phyloP scores from a whole-genome alignment of 768 basidiomycete species.

The Lactarius quietus region DNA sequence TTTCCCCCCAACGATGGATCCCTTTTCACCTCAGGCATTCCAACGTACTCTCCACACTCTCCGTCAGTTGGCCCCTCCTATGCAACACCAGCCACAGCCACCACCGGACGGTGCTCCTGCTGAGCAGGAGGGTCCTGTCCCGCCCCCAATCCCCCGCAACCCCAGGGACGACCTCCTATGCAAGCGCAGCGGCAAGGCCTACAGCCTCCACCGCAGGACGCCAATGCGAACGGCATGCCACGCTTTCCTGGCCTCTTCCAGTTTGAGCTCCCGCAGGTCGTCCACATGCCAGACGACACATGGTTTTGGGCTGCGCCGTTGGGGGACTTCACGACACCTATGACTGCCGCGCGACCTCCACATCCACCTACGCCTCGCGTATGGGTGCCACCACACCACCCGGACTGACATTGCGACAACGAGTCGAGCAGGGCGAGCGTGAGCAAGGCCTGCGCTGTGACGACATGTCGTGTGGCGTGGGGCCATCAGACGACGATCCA shows the following conservation, averaged over 20 bases:
- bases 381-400: slow-evolving; percentile 64
- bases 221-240: slow-evolving; percentile 12
- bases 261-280: slow-evolving; percentile 21
- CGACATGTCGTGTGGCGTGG: slow-evolving; percentile 70
- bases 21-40: slow-evolving; percentile 1
- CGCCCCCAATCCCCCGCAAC: slow-evolving; percentile 20
- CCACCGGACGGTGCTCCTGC: slow-evolving; percentile 3
- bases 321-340: slow-evolving; percentile 1
- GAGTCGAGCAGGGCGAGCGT: slow-evolving; percentile 67
- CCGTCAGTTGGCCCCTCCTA: slow-evolving; percentile 1
- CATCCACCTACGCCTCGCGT: slow-evolving; percentile 36
- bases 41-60: slow-evolving; percentile 11
- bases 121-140: slow-evolving; percentile 8
- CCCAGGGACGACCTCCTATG: slow-evolving; percentile 22
- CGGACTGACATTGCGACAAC: slow-evolving; percentile 67
- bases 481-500: slow-evolving; percentile 72
- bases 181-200: slow-evolving; percentile 8
- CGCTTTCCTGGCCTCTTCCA: slow-evolving; percentile 23
- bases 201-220: slow-evolving; percentile 21
- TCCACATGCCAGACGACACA: slow-evolving; percentile 17
- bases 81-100: neutral
- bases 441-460: slow-evolving; percentile 69
- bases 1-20: slow-evolving; percentile 9
- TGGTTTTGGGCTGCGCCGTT: slow-evolving; percentile 20
- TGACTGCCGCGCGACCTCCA: slow-evolving; percentile 19